Base-by-base conservation (phyloP, 2,329 filamentous ascomycete species). In the Fusarium acutatum region DNA sequence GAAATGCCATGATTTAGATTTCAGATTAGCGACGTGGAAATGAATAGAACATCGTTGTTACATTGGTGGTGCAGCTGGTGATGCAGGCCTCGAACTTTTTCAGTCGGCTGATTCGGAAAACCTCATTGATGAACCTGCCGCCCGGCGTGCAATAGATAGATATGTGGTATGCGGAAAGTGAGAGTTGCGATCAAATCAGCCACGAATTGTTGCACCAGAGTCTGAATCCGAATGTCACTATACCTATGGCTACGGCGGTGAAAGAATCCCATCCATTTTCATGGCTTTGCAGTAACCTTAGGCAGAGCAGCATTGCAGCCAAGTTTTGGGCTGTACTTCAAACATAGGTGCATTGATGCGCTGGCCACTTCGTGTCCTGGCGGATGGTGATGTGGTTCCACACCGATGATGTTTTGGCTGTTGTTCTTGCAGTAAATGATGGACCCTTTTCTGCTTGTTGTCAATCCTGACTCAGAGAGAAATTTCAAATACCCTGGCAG, bases 211-310 rank as follows among this genome's bases (percentile, higher is more conserved):
- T 62, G 41, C 50, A 71, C 47, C 47, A 35, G 57, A 67, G 60
- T 64, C 38, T 38, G 20, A 64, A 68, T 62, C 35, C 15, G 20
- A 60, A 66, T 74, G 70, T 35, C 60, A 59, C 58, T 69, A 64
- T 59, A 46, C 37, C 47, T 40, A 43, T 32, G 35, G 60, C 65
- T 74, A 70, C 58, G 54, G 74, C 75, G 75, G 74, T 49, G 65
- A 66, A 56, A 49, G 62, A 53, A 57, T 69, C 28, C 35, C 44
- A 56, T 59, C 69, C 57, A 26, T 57, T 73, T 72, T 60, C 57
- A 74, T 75, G 60, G 57, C 70, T 73, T 67, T 73, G 71, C 71
- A 60, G 67, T 63, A 54, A 67, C 71, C 73, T 74, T 60, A 61
- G 67, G 71, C 52, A 74, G 67, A 63, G 40, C 64, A 63, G 67